Percentiles rank a stretch among this genome's conserved stretches.
phyloP scores from a whole-genome alignment of 2,329 filamentous ascomycete genomes.

The Juglanconis juglandina region DNA sequence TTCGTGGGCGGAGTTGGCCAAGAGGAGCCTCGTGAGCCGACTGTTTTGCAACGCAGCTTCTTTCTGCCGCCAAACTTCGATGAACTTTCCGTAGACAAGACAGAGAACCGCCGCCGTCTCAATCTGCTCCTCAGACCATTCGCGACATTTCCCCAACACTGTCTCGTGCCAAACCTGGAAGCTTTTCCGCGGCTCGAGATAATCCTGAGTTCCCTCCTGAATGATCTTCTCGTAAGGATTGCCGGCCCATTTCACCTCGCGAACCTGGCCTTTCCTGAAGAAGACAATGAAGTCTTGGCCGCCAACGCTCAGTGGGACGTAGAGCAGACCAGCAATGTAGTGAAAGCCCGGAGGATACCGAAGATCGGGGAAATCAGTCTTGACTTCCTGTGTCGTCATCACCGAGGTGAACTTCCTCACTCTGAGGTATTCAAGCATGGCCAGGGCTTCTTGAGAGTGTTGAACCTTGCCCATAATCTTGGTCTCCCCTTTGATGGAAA shows the following conservation, averaged over 20 bases:
- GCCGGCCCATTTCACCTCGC: slow-evolving; percentile 79
- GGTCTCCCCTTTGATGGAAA: slow-evolving; percentile 84
- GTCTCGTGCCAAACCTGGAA: slow-evolving; percentile 81
- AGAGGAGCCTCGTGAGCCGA: slow-evolving; percentile 71
- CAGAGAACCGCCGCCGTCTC: slow-evolving; percentile 87
- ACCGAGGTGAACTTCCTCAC: slow-evolving; percentile 73
- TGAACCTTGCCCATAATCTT: slow-evolving; percentile 76
- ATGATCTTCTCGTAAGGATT: slow-evolving; percentile 80
- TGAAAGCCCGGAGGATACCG: slow-evolving; percentile 76
- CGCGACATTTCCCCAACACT: slow-evolving; percentile 75
- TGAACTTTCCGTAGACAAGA: slow-evolving; percentile 84
- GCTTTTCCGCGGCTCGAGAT: slow-evolving; percentile 73
- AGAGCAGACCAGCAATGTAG: slow-evolving; percentile 71
- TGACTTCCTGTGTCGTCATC: slow-evolving; percentile 72
- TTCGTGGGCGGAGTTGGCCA: slow-evolving; percentile 89
- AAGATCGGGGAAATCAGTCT: slow-evolving; percentile 75
- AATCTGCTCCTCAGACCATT: slow-evolving; percentile 86
- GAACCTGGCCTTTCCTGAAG: slow-evolving; percentile 73
- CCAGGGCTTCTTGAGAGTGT: slow-evolving; percentile 77
- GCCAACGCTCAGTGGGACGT: slow-evolving; percentile 73
- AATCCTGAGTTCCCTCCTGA: slow-evolving; percentile 68
- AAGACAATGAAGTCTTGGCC: slow-evolving; percentile 88
- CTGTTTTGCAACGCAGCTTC: slow-evolving; percentile 80
- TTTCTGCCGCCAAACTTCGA: slow-evolving; percentile 89
- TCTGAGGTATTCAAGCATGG: slow-evolving; percentile 79